These are phyloP conservation scores for Phialophora tarda DNA, from an alignment of 2,329 filamentous ascomycete species.

Conservation along the genomic window DNA sequence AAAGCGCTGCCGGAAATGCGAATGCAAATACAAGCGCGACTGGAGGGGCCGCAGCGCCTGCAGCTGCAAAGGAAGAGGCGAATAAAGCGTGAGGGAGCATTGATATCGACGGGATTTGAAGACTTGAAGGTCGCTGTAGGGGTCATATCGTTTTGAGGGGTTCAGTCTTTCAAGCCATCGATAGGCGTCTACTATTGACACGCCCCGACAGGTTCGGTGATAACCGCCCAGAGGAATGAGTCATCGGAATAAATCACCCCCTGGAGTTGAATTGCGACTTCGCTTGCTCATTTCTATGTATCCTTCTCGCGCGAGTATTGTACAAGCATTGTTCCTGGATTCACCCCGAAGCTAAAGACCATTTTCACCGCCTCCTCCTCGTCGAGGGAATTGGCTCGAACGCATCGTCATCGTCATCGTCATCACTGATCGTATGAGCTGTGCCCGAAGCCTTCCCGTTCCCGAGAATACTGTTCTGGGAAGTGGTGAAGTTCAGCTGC, in stretches of 20 bases:
- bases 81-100: conserved; percentile 20
- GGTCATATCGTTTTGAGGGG: not conserved
- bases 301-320: not conserved
- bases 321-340: not conserved
- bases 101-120: not conserved
- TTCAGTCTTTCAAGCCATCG: not conserved
- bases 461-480: conserved; percentile 43
- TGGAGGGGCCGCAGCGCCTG: not conserved
- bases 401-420: conserved; percentile 49
- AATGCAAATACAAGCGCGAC: conserved; percentile 10
- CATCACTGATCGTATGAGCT: conserved; percentile 37
- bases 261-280: not conserved
- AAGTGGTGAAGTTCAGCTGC: conserved; percentile 50
- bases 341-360: not conserved
- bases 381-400: conserved; percentile 50
- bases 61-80: conserved; percentile 19
- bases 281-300: not conserved
- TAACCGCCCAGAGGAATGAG: not conserved
- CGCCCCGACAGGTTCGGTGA: not conserved
- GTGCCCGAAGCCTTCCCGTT: conserved; percentile 24
- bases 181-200: not conserved
- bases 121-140: not conserved
- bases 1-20: conserved; percentile 2
- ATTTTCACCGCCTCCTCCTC: conserved; percentile 33
- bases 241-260: not conserved